Evolutionary conservation across 768 basidiomycete genomes (phyloP).

Genomic region (Kondoa malvinella): DNA sequence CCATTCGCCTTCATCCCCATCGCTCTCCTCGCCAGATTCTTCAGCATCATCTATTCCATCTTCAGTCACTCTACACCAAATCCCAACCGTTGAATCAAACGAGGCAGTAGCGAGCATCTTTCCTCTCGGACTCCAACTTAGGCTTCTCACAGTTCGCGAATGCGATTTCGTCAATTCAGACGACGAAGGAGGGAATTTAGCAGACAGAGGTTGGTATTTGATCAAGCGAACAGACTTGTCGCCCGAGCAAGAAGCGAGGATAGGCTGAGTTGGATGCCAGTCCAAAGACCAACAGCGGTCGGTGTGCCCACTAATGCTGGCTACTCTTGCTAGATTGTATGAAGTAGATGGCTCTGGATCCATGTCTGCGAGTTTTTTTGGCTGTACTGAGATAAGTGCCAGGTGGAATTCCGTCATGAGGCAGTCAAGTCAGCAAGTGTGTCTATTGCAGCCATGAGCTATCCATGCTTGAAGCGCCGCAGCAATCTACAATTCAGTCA

Average conservation of each 20-base stretch:
- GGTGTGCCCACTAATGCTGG: conserved; percentile 11
- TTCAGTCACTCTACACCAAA: conserved; percentile 55
- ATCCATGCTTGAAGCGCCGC: neutral
- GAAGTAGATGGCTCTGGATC: neutral
- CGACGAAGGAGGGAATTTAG: conserved; percentile 34
- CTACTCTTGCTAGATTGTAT: conserved; percentile 3
- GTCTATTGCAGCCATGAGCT: too few species aligned
- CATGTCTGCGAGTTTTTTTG: too few species aligned
- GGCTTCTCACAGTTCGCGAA: conserved; percentile 62
- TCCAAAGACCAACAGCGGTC: conserved; percentile 49
- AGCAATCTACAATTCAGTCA: conserved; percentile 17
- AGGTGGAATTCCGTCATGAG: too few species aligned
- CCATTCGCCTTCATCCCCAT: conserved; percentile 47
- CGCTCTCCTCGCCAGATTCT: conserved; percentile 14
- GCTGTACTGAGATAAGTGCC: too few species aligned
- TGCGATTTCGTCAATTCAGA: conserved; percentile 57
- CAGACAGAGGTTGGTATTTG: conserved; percentile 11
- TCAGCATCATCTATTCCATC: conserved; percentile 29
- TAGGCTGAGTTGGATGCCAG: conserved; percentile 66
- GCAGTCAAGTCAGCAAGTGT: too few species aligned
- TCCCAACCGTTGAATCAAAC: conserved; percentile 77
- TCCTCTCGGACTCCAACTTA: conserved; percentile 83
- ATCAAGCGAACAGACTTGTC: conserved; percentile 64
- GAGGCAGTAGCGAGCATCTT: conserved; percentile 73
- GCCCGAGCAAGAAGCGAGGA: conserved; percentile 82